Evolutionary conservation across 352 stramenopile genomes (phyloP).

Genomic region (Phytophthora citrophthora): DNA sequence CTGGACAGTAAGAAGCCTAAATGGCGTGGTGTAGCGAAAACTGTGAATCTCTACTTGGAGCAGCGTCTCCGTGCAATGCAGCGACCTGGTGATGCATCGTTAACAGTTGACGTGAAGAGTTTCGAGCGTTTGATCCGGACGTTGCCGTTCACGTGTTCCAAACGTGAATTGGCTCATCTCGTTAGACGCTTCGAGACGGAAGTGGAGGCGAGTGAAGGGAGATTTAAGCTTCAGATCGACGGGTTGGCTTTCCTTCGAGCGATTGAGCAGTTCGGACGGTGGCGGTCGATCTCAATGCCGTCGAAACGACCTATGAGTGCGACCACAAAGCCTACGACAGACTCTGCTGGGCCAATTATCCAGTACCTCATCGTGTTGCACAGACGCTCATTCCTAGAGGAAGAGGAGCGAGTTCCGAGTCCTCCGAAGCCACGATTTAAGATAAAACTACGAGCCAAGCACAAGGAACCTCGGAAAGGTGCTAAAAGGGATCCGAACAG

Average conservation of each 20-base stretch:
- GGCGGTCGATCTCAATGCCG: conserved; percentile 32
- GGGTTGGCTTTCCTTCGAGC: conserved; percentile 44
- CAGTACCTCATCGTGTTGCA: conserved; percentile 59
- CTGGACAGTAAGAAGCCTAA: conserved; percentile 8
- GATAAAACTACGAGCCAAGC: conserved; percentile 11
- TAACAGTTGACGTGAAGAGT: conserved; percentile 39
- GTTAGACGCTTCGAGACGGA: conserved; percentile 29
- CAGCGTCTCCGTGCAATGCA: conserved; percentile 37
- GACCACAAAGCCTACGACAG: conserved; percentile 34
- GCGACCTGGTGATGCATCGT: background rate
- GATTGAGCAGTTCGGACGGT: conserved; percentile 44
- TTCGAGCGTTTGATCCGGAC: conserved; percentile 50
- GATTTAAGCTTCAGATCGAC: conserved; percentile 22
- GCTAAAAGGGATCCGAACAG: conserved; percentile 8
- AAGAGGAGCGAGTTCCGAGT: conserved; percentile 17
- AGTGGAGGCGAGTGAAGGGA: background rate
- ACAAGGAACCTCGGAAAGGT: conserved; percentile 2
- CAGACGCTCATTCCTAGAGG: conserved; percentile 14
- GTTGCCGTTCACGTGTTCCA: conserved; percentile 48
- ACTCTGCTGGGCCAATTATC: conserved; percentile 45
- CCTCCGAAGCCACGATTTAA: conserved; percentile 6
- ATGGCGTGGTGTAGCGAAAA: conserved; percentile 57
- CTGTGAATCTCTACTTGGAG: conserved; percentile 56
- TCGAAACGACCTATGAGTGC: conserved; percentile 13
- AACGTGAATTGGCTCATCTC: conserved; percentile 38